Percentiles rank a stretch among this genome's conserved stretches.
Conservation (phyloP, 345 rosid genomes). For the Citrus maxima region DNA sequence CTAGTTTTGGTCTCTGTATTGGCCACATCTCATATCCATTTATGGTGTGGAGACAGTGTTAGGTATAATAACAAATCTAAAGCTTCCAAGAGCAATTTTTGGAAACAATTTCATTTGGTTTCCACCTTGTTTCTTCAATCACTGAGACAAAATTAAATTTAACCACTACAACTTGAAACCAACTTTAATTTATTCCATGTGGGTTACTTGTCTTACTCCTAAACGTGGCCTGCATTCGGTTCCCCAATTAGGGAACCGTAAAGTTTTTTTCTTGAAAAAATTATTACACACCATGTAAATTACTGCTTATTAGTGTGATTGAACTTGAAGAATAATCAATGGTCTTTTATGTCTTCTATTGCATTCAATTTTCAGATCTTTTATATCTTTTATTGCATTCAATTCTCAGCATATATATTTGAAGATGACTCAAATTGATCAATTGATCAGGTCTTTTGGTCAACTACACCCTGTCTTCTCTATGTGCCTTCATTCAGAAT, state of each 20-base stretch:
- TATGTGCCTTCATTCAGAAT: conserved; percentile 27
- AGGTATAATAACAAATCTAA: conserved; percentile 10
- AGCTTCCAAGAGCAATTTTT: conserved; percentile 20
- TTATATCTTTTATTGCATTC: neutral
- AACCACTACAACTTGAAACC: neutral
- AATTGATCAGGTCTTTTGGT: conserved; percentile 10
- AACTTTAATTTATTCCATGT: conserved; percentile 8
- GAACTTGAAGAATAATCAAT: neutral
- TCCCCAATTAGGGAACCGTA: conserved; percentile 19
- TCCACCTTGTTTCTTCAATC: neutral
- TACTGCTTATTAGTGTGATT: neutral
- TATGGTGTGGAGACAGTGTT: conserved; percentile 18
- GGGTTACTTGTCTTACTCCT: neutral
- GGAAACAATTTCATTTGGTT: conserved; percentile 10
- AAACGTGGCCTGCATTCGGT: conserved; percentile 28
- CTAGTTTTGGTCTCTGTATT: conserved; percentile 26
- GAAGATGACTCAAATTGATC: conserved; percentile 17
- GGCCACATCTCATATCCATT: conserved; percentile 23
- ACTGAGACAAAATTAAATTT: neutral
- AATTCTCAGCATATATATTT: neutral
- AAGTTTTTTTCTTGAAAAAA: conserved; percentile 1
- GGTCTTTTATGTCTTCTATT: neutral
- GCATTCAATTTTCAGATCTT: neutral
- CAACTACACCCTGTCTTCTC: conserved; percentile 31
- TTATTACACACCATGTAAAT: neutral